phyloP scores from a whole-genome alignment of 2,329 filamentous ascomycete species.

The Trichoderma pleuroti region DNA sequence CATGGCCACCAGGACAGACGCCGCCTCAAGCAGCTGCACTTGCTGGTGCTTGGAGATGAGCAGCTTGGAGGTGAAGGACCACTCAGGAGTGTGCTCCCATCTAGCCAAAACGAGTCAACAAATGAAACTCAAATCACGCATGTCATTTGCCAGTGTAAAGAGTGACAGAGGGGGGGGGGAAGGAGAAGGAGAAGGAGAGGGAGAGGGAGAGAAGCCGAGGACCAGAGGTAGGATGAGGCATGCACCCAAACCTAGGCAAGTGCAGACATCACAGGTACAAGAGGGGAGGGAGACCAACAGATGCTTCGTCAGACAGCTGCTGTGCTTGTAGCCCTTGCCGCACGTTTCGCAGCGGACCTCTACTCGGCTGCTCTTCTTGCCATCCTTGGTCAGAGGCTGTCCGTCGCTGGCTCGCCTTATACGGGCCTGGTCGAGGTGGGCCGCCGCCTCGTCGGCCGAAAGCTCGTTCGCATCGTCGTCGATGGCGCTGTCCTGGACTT shows the following conservation, averaged over 20 bases:
- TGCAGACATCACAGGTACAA: constrained; percentile 5
- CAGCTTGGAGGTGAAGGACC: constrained; percentile 94
- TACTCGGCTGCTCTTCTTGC: constrained; percentile 76
- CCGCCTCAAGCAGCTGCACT: constrained; percentile 93
- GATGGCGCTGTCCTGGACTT: constrained; percentile 58
- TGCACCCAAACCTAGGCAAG: constrained; percentile 21
- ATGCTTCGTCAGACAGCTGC: constrained; percentile 99
- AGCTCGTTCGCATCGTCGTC: constrained; percentile 63
- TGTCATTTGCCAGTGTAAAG: neutral
- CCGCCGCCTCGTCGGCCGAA: constrained; percentile 53
- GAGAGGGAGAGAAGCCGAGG: neutral
- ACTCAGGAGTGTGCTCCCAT: constrained; percentile 99
- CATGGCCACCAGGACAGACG: constrained; percentile 94
- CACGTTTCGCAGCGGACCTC: constrained; percentile 97
- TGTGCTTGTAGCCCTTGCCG: constrained; percentile 99
- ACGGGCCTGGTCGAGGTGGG: constrained; percentile 47
- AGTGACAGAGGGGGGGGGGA: neutral
- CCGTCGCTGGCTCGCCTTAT: constrained; percentile 76
- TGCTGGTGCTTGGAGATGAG: constrained; percentile 99
- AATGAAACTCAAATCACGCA: constrained; percentile 22
- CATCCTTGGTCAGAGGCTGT: constrained; percentile 74
- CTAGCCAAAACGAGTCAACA: constrained; percentile 49
- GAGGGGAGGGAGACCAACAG: constrained; percentile 77
- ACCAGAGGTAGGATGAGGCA: neutral
- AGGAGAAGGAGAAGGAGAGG: neutral